These are phyloP conservation scores for Lippia alba DNA, from an alignment of 305 asterid species.

Conservation along the genomic window DNA sequence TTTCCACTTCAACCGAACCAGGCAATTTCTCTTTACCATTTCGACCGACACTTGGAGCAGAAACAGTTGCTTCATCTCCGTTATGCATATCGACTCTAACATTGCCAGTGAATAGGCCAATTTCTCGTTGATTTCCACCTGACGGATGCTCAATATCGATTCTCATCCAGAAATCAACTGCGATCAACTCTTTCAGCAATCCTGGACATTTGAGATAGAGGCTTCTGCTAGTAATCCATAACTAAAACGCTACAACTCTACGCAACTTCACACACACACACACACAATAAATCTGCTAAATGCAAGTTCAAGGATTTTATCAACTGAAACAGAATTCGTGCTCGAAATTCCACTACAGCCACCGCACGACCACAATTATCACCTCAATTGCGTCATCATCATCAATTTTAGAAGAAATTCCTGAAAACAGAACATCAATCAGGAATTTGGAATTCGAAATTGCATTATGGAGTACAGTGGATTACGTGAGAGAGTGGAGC, in stretches of 20 bases:
- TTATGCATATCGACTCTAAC: conserved; percentile 26
- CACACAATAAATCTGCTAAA: neutral
- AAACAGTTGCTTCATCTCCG: conserved; percentile 35
- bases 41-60: conserved; percentile 25
- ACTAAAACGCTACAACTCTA: neutral
- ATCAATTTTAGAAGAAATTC: neutral
- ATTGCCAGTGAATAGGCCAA: conserved; percentile 26
- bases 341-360: conserved; percentile 15
- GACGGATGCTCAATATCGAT: conserved; percentile 41
- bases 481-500: conserved; percentile 15
- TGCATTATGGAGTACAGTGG: neutral
- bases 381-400: conserved; percentile 15
- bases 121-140: conserved; percentile 24
- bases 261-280: conserved; percentile 18
- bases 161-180: conserved; percentile 35
- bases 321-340: conserved; percentile 13
- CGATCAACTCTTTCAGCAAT: neutral
- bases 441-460: conserved; percentile 20
- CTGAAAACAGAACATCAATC: conserved; percentile 9
- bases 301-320: neutral
- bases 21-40: conserved; percentile 14
- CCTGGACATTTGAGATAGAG: neutral
- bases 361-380: neutral
- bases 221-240: neutral
- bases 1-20: conserved; percentile 30